Base-by-base conservation (phyloP, 2,329 filamentous ascomycete genomes). In the Epichloe gansuensis region DNA sequence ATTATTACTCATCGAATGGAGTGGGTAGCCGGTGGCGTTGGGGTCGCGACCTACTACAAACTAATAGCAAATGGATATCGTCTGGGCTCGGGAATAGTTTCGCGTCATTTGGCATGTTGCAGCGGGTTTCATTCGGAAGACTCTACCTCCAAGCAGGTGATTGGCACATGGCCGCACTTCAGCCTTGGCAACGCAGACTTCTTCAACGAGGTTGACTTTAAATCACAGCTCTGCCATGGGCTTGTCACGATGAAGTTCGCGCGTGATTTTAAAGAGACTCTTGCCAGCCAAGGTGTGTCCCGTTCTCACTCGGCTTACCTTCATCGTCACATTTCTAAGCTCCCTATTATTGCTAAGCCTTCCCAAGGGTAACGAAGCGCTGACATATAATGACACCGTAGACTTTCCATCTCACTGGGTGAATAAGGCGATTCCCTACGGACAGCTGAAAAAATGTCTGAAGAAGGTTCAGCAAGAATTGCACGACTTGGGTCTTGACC, bases 381-480 rank as follows among this genome's bases (percentile, higher is more conserved):
- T 54, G 34, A 52, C 39, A 21, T 28, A n/a, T 11, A 25, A 44
- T 47, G 41, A 25, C 11, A 23, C 31, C 43, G 17, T 50, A 75
- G 85, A 80, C 58, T 95, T 89, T 64, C 89, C 89, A 7, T 70
- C 78, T 48, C 81, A 84, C 63, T 83, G 80, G 80, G 71, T 90
- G 48, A 76, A 85, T 45, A 83, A 82, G 31, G 88, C 89, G 48
- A 87, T 95, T 56, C 88, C 86, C 3, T 95, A 95, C 66, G 79
- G 84, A 45, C 81, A 89, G 67, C 78, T 95, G 53, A 95, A 95
- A 69, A 95, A 94, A 72, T 88, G 86, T 68, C 84, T 95, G 64
- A 91, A 91, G 64, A 84, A 83, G 63, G 83, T 94, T 48, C 80
- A 84, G 58, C 71, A 73, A 50, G 88, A 95, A 71, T 75, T 95